Percentiles rank a stretch among this genome's conserved stretches.
Evolutionary conservation across 768 basidiomycete species (phyloP).

Genomic region (Solioccasus polychromus): DNA sequence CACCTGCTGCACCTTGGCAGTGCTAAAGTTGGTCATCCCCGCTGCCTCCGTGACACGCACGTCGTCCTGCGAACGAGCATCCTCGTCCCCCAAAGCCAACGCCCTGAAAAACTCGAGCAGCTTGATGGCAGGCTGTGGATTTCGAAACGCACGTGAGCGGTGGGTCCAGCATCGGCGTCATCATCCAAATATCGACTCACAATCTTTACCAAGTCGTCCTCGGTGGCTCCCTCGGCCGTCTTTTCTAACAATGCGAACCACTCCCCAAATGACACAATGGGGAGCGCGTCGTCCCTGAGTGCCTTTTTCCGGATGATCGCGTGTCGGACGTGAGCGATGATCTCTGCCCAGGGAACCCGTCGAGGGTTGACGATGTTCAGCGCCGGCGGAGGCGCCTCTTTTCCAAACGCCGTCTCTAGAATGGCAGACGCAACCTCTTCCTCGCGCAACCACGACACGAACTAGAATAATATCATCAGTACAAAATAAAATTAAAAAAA

Average conservation of each 20-base stretch:
- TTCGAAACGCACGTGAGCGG: background rate
- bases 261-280: slow-evolving; percentile 32
- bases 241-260: slow-evolving; percentile 34
- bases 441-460: slow-evolving; percentile 43
- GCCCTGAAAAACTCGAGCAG: slow-evolving; percentile 33
- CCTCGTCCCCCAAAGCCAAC: slow-evolving; percentile 19
- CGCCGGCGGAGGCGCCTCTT: slow-evolving; percentile 15
- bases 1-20: slow-evolving; percentile 6
- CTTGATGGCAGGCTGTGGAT: slow-evolving; percentile 33
- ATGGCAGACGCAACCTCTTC: slow-evolving; percentile 37
- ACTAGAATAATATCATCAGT: slow-evolving; percentile 19
- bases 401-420: slow-evolving; percentile 25
- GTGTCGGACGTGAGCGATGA: slow-evolving; percentile 27
- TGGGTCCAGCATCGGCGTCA: background rate
- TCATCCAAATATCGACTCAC: slow-evolving; percentile 22
- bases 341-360: slow-evolving; percentile 30
- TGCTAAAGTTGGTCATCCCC: slow-evolving; percentile 22
- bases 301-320: slow-evolving; percentile 13
- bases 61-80: background rate
- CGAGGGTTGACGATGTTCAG: slow-evolving; percentile 41
- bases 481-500: background rate
- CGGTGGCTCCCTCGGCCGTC: slow-evolving; percentile 14
- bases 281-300: slow-evolving; percentile 13
- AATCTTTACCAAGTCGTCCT: slow-evolving; percentile 29
- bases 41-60: slow-evolving; percentile 11